Conservation (phyloP, 768 basidiomycete species). For the Phanerochaete carnosa region DNA sequence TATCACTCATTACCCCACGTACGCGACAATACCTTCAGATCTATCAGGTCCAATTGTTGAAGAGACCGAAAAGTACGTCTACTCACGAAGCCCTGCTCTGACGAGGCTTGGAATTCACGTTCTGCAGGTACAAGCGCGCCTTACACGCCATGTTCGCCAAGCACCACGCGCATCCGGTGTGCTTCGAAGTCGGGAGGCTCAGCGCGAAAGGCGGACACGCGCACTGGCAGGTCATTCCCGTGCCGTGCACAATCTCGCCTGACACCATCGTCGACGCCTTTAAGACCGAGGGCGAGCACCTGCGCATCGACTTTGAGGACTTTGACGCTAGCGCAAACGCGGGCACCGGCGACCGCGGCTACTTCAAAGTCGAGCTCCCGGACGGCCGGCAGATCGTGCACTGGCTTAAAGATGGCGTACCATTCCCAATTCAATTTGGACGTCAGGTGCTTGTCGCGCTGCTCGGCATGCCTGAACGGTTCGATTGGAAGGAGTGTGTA, state of each 20-base stretch:
- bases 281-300: conserved; percentile 57
- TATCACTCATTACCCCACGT: conserved; percentile 91
- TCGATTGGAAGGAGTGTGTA: conserved; percentile 91
- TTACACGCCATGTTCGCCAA: conserved; percentile 70
- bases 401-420: conserved; percentile 69
- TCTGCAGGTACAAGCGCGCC: conserved; percentile 70
- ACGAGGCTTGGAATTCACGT: not conserved
- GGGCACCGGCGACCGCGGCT: conserved; percentile 47
- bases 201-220: conserved; percentile 90
- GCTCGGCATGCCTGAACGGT: conserved; percentile 70
- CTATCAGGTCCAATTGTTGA: conserved; percentile 69
- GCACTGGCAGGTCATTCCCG: conserved; percentile 83
- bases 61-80: conserved; percentile 71
- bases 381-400: conserved; percentile 85
- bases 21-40: conserved; percentile 76
- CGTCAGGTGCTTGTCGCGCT: conserved; percentile 83
- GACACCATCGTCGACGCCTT: conserved; percentile 71
- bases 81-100: not conserved
- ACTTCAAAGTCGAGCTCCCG: conserved; percentile 91
- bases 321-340: conserved; percentile 48
- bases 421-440: conserved; percentile 92
- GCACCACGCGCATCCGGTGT: conserved; percentile 63
- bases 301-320: conserved; percentile 72
- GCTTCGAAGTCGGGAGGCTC: conserved; percentile 86
- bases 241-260: conserved; percentile 51